A percentile compares a stretch with the other conserved stretches of the same genome.
phyloP scores from a whole-genome alignment of 495 filamentous ascomycete species.

The Immersiella caudata region DNA sequence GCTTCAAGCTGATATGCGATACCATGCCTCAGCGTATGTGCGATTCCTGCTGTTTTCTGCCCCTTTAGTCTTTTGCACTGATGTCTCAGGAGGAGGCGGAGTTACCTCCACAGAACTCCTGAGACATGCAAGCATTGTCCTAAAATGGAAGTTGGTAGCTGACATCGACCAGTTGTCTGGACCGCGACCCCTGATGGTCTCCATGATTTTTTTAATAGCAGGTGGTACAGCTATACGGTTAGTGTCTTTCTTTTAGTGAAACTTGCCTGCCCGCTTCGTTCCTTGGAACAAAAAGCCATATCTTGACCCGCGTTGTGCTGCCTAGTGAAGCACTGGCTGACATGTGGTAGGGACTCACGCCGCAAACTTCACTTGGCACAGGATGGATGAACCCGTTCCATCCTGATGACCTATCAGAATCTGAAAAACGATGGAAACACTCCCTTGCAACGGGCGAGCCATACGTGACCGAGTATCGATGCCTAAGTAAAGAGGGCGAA shows the following conservation, averaged over 20 bases:
- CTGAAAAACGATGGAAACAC: conserved; percentile 56
- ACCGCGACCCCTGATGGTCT: conserved; percentile 60
- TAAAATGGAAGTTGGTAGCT: no score
- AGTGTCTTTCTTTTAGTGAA: not conserved
- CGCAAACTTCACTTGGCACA: conserved; percentile 49
- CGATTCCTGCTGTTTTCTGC: no score
- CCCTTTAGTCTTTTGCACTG: no score
- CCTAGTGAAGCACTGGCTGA: not conserved
- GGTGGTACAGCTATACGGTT: conserved; percentile 70
- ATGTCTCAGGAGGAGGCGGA: no score
- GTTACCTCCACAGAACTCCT: no score
- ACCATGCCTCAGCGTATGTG: conserved; percentile 70
- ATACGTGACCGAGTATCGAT: conserved; percentile 69
- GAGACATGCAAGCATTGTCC: no score
- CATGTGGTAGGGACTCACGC: conserved; percentile 37
- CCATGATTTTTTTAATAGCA: conserved; percentile 67
- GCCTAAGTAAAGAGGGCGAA: conserved; percentile 59
- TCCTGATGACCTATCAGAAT: conserved; percentile 59
- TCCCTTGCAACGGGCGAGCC: conserved; percentile 65
- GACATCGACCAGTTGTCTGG: no score
- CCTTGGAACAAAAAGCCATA: no score
- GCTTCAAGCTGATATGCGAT: conserved; percentile 71
- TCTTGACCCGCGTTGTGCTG: not conserved
- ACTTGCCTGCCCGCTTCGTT: no score
- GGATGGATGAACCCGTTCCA: conserved; percentile 51